Conservation (phyloP, 306 rosid species). For the Canavalia ensiformis region DNA sequence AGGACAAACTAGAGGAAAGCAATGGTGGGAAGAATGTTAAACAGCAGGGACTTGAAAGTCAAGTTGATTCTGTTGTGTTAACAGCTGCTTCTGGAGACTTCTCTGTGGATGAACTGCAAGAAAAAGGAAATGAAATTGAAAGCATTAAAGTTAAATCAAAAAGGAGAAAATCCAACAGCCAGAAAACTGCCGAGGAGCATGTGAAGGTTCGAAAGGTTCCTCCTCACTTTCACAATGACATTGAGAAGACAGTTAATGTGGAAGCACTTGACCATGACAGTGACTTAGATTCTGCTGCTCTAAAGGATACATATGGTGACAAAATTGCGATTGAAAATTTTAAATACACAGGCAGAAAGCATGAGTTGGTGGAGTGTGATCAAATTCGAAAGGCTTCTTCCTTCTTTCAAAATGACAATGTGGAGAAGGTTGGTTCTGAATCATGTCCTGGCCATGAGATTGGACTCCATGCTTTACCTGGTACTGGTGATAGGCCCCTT, state of each 20-base stretch:
- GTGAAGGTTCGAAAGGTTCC: constrained; percentile 28
- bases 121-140: not conserved
- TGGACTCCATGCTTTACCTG: not conserved
- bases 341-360: not conserved
- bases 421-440: not conserved
- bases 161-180: not conserved
- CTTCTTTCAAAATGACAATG: constrained; percentile 23
- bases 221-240: constrained; percentile 47
- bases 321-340: not conserved
- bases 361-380: not conserved
- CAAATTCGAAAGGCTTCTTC: constrained; percentile 21
- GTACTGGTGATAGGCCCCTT: not conserved
- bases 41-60: not conserved
- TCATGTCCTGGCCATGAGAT: not conserved
- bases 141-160: not conserved
- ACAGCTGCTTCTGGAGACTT: not conserved
- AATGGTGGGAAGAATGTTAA: constrained; percentile 11
- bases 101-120: not conserved
- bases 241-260: not conserved
- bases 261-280: not conserved
- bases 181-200: not conserved
- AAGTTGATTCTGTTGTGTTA: not conserved
- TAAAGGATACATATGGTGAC: not conserved
- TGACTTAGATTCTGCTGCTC: not conserved
- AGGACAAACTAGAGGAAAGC: constrained; percentile 14